Evolutionary conservation across 352 stramenopile genomes (phyloP).

Genomic region (Phytophthora quininea): DNA sequence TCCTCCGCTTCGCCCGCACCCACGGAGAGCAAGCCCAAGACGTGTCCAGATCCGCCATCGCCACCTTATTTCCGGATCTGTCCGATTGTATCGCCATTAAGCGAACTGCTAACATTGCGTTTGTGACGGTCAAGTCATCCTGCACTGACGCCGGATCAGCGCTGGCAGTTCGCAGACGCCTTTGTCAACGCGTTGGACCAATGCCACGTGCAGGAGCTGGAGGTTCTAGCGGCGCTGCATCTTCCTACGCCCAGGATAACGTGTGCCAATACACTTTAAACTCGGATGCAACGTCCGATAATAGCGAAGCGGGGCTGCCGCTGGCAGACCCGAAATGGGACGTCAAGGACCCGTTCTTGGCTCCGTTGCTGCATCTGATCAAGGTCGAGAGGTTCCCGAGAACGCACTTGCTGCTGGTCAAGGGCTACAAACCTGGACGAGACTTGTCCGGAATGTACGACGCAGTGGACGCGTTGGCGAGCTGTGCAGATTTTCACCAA

Average conservation of each 20-base stretch:
- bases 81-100: constrained; percentile 15
- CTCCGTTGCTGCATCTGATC: constrained; percentile 54
- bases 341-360: constrained; percentile 61
- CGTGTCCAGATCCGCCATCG: constrained; percentile 9
- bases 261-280: constrained; percentile 52
- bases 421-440: constrained; percentile 69
- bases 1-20: constrained; percentile 38
- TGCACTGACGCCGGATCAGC: constrained; percentile 23
- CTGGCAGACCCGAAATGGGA: constrained; percentile 51
- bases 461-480: constrained; percentile 45
- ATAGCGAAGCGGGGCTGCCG: background rate
- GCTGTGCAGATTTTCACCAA: constrained; percentile 45
- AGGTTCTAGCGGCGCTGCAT: constrained; percentile 57
- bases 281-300: background rate
- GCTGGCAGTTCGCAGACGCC: constrained; percentile 55
- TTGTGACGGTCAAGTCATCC: constrained; percentile 43
- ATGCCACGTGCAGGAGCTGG: constrained; percentile 44
- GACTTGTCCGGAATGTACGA: constrained; percentile 57
- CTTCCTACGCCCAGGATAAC: constrained; percentile 62
- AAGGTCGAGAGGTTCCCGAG: constrained; percentile 53
- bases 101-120: constrained; percentile 21
- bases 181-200: constrained; percentile 44
- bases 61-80: constrained; percentile 18
- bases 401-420: constrained; percentile 61
- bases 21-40: constrained; percentile 9